Percentiles rank a stretch among this genome's conserved stretches.
These are phyloP conservation scores for Aspergillus sclerotiicarbonarius DNA, from an alignment of 495 filamentous ascomycete species.

Conservation along the genomic window DNA sequence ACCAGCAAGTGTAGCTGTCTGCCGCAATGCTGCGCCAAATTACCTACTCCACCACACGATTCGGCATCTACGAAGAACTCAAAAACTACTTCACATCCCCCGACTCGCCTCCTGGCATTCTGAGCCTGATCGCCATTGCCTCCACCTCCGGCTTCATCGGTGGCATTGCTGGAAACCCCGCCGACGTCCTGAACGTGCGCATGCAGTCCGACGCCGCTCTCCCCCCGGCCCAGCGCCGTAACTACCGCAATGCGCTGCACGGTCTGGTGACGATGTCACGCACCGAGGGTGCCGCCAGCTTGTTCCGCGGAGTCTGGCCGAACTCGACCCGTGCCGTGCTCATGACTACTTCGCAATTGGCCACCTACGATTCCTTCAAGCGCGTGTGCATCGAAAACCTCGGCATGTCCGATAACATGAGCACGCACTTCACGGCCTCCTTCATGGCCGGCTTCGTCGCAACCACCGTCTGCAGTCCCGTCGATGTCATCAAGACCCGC, in stretches of 20 bases:
- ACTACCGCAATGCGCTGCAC: constrained; percentile 87
- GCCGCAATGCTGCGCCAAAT: constrained; percentile 87
- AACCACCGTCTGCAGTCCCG: constrained; percentile 90
- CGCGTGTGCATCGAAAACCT: constrained; percentile 62
- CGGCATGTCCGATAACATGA: constrained; percentile 70
- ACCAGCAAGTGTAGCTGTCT: constrained; percentile 58
- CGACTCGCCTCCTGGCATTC: constrained; percentile 54
- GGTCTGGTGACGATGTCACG: constrained; percentile 80
- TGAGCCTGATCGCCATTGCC: constrained; percentile 75
- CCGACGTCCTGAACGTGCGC: constrained; percentile 94
- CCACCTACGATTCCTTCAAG: constrained; percentile 92
- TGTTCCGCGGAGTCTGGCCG: constrained; percentile 89
- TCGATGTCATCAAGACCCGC: constrained; percentile 96
- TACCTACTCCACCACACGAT: constrained; percentile 89
- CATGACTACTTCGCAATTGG: constrained; percentile 91
- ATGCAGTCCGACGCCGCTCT: constrained; percentile 96
- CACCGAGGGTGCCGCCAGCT: constrained; percentile 66
- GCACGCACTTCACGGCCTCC: constrained; percentile 83
- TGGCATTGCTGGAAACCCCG: constrained; percentile 87
- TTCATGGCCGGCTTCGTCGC: constrained; percentile 90
- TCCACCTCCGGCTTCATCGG: constrained; percentile 83
- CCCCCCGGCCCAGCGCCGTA: constrained; percentile 67
- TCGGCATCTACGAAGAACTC: constrained; percentile 92
- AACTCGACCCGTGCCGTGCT: constrained; percentile 86
- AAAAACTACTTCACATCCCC: constrained; percentile 64